Base-by-base conservation (phyloP, 257 asterid species). In the Lithospermum erythrorhizon region DNA sequence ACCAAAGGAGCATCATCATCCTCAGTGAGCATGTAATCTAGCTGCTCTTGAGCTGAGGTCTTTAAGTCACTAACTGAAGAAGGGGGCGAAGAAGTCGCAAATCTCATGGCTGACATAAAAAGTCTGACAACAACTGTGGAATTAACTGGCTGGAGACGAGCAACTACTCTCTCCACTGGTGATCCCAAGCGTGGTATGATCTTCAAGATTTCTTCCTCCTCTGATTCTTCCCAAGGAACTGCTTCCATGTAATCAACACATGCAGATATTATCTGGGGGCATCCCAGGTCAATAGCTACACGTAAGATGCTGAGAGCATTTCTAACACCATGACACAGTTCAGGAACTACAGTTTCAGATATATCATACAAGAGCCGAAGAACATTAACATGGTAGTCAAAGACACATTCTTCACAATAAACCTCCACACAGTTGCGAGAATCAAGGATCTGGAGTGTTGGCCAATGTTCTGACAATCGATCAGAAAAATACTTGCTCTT, bases 211-310 rank as follows among this genome's bases (percentile, higher is more conserved):
- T 90, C 96, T 53, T 91, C 98, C 59, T 91, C 96, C 70, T 91
- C 96, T 0, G 94, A 65, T 73, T 91, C 98, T 71, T 88, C 96
- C 96, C 98, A 91, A 6, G 95, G 94, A 55, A 86, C 90, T 4
- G 96, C 94, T 82, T 91, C 98, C 81, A 91, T 70, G 70, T 81
- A 91, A 62, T 65, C 79, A 6, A 80, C 91, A 72, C 96, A 91
- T 1, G 80, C 66, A 10, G 90, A 65, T 58, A 81, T 73, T 63
- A 91, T 76, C 61, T 79, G 72, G 14, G 94, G 90, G 88, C 95
- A 86, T 29, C 82, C 89, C 9, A 91, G 85, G 65, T 69, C 79
- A 23, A 78, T 77, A 20, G 96, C 93, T 13, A 78, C 93, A 25
- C 77, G 73, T 45, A 88, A 71, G 20, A 81, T 79, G 64, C 94